Evolutionary conservation across 2,329 filamentous ascomycete species (phyloP).

Genomic region (Aspergillus pseudoglaucus): DNA sequence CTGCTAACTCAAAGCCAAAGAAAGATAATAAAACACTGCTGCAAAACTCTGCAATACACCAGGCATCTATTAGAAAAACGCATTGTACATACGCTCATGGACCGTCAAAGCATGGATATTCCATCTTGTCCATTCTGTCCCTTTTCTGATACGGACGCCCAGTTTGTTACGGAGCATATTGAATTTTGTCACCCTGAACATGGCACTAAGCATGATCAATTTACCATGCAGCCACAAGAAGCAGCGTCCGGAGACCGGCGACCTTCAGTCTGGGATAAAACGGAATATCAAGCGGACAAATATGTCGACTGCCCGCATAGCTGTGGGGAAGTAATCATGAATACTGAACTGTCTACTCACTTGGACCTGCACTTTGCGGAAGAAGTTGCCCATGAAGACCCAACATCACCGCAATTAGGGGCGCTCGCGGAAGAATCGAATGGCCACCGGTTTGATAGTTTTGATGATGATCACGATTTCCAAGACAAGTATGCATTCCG

Average conservation of each 20-base stretch:
- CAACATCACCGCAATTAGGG: neutral
- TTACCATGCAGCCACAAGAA: constrained; percentile 1
- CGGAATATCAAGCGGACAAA: constrained; percentile 12
- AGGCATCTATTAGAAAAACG: neutral
- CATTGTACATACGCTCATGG: constrained; percentile 10
- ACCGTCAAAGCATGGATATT: constrained; percentile 7
- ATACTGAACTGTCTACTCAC: constrained; percentile 52
- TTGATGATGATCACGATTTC: neutral
- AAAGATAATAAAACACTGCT: no score
- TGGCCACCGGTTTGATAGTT: neutral
- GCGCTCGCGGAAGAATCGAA: neutral
- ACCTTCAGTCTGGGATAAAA: neutral
- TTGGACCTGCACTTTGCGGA: constrained; percentile 54
- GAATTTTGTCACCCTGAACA: constrained; percentile 40
- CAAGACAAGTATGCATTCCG: neutral
- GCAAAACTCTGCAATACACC: no score
- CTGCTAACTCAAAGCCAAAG: no score
- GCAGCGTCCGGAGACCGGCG: constrained; percentile 1
- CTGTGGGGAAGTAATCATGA: constrained; percentile 54
- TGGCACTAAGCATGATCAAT: constrained; percentile 12
- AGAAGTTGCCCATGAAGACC: constrained; percentile 37
- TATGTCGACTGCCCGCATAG: constrained; percentile 53
- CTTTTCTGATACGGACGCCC: constrained; percentile 34
- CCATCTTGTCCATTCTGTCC: constrained; percentile 41
- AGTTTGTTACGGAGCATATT: constrained; percentile 39